Evolutionary conservation across 2,329 filamentous ascomycete genomes (phyloP), one percentile per base, ranked within the genome.

Genomic region (Thielaviopsis euricoi): DNA sequence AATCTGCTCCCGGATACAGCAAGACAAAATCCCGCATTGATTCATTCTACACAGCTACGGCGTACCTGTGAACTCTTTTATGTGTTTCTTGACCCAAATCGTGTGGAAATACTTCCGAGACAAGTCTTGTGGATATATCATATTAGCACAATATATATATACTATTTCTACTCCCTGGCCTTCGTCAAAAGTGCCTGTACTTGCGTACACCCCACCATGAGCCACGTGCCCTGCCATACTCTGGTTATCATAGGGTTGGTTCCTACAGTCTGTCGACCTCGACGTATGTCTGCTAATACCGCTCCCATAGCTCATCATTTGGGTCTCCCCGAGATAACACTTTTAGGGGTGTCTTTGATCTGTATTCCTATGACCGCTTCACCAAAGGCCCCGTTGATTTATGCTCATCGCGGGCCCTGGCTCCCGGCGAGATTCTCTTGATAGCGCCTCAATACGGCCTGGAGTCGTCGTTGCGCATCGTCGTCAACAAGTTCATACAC

Each of bases 401-500:
- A 15, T 40, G 54, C 43, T 29, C 52, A 17, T n/a, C 48, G 6
- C 52, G 52, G 12, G 33, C 25, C 23, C 29, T 52, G 23, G 21
- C 40, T 17, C 40, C 52, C 22, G 46, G 25, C 25, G 52, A 58
- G 26, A 58, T 46, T 10, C 22, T 58, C 19, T 12, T 58, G 12
- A 22, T 58, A 4, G 51, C 52, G 4, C 50, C 43, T 12, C 57
- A 52, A 25, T 58, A 58, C 25, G 15, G 26, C n/a, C 40, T 50
- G 12, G 25, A 52, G 13, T 58, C 56, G 15, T 58, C 57, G n/a
- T 48, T 58, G 23, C 57, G 52, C 13, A 55, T 58, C 26, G 43
- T 55, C 13, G 50, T 58, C 46, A 58, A 58, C 17, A 58, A 58
- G 40, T 29, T 58, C 19, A 12, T 58, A 9, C 33, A 26, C 17